These are phyloP conservation scores for Trypanosomatidae sp. DNA, from an alignment of 208 protist species.

Conservation along the genomic window DNA sequence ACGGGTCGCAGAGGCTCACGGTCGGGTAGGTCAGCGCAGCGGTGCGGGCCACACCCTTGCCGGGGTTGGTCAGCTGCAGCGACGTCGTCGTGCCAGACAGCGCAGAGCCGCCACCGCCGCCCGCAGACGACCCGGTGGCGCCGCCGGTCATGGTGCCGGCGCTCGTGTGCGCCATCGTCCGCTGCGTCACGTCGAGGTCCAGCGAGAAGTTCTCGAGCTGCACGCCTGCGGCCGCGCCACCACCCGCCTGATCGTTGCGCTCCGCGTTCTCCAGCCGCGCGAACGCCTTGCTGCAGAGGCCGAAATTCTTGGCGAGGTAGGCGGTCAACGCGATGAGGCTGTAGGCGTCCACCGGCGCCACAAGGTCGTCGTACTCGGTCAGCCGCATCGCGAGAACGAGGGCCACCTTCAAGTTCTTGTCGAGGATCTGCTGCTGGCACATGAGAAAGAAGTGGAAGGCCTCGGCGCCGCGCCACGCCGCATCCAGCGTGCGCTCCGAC, in stretches of 20 bases:
- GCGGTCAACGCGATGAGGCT: conserved; percentile 94
- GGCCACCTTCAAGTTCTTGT: conserved; percentile 69
- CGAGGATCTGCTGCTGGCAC: conserved; percentile 85
- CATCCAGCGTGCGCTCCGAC: conserved; percentile 79
- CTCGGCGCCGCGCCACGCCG: conserved; percentile 94
- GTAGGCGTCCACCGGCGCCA: conserved; percentile 90
- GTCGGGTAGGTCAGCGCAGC: conserved; percentile 70
- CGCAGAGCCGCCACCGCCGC: conserved; percentile 30
- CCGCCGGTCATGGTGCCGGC: conserved; percentile 15
- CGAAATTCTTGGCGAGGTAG: conserved; percentile 91
- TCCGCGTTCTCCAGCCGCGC: conserved; percentile 94
- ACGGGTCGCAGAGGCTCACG: conserved; percentile 63
- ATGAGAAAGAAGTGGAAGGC: conserved; percentile 96
- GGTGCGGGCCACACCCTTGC: conserved; percentile 44
- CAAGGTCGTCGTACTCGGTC: conserved; percentile 94
- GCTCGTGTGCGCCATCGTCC: conserved; percentile 48
- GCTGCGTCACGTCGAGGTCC: conserved; percentile 77
- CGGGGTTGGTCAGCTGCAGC: conserved; percentile 75
- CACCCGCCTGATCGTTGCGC: conserved; percentile 51
- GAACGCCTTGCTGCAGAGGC: conserved; percentile 95
- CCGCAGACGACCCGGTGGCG: conserved; percentile 1
- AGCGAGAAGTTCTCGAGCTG: conserved; percentile 76
- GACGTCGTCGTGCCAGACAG: conserved; percentile 77
- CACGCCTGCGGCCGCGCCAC: conserved; percentile 18
- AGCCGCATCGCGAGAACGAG: conserved; percentile 90